Evolutionary conservation across 192 early-diverging fungal species (phyloP).

Genomic region (Radiomyces spectabilis): DNA sequence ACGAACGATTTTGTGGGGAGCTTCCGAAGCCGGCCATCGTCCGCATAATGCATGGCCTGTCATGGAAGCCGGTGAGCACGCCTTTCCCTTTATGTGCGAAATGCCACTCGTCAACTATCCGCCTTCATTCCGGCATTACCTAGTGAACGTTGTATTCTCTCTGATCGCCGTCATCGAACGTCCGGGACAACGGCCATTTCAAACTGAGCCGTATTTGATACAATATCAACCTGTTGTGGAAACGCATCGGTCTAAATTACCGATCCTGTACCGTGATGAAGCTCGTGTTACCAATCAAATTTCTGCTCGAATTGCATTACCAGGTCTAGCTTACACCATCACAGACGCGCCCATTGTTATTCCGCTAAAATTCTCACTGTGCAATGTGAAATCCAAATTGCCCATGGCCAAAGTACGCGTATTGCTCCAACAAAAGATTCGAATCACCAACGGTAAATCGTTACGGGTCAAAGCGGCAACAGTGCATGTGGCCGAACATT

Average conservation of each 20-base stretch:
- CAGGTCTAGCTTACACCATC: not conserved
- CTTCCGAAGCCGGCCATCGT: not conserved
- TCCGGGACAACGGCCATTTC: constrained; percentile 10
- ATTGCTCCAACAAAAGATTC: not conserved
- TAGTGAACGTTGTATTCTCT: constrained; percentile 1
- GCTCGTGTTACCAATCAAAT: not conserved
- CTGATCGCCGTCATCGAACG: constrained; percentile 6
- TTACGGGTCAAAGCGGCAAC: not conserved
- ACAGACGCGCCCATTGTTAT: not conserved
- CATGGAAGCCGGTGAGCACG: constrained; percentile 14
- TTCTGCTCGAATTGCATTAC: not conserved
- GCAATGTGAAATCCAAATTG: not conserved
- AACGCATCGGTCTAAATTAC: not conserved
- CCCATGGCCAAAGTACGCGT: not conserved
- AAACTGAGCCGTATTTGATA: not conserved
- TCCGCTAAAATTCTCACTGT: not conserved
- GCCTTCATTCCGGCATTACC: constrained; percentile 7
- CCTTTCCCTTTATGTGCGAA: constrained; percentile 23
- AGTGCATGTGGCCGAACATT: not conserved
- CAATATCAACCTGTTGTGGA: constrained; percentile 5
- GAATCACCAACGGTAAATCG: not conserved
- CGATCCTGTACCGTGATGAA: not conserved
- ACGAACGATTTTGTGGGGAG: constrained; percentile 19
- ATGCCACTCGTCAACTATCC: constrained; percentile 27
- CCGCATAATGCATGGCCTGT: constrained; percentile 7